These are phyloP conservation scores for Punica granatum DNA, from an alignment of 345 rosid genomes.

Conservation along the genomic window DNA sequence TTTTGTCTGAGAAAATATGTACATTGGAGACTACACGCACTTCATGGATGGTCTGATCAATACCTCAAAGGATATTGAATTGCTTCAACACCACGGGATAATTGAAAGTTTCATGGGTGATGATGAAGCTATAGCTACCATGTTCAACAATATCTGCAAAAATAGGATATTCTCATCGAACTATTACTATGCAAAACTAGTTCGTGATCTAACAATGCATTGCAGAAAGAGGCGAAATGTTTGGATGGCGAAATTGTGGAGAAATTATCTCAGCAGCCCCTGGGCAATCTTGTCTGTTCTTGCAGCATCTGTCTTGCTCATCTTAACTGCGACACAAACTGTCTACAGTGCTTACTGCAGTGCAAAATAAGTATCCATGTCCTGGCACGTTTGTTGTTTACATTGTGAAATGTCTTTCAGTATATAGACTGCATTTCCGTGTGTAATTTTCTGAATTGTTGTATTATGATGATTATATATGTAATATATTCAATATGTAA, in stretches of 20 bases:
- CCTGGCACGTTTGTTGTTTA: no score
- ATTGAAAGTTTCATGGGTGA: neutral
- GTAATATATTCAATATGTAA: no score
- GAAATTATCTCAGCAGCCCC: neutral
- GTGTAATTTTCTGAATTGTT: no score
- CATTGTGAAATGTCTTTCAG: no score
- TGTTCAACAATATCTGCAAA: neutral
- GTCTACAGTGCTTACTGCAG: neutral
- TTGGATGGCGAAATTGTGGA: constrained; percentile 9
- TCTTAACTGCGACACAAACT: neutral
- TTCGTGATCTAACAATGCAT: constrained; percentile 1
- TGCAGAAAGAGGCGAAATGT: neutral
- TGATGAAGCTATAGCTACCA: neutral
- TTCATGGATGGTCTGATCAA: neutral
- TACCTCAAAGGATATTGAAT: neutral
- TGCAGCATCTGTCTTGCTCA: neutral
- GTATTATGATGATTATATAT: no score
- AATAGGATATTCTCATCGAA: neutral
- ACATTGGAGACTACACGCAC: neutral
- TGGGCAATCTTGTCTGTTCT: neutral
- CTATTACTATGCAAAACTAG: neutral
- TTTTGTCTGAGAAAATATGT: neutral
- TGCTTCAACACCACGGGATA: neutral
- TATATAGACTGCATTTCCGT: no score
- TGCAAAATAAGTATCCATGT: neutral